These are phyloP conservation scores for Infundibulicybe gibba DNA, from an alignment of 768 basidiomycete species.

Conservation along the genomic window DNA sequence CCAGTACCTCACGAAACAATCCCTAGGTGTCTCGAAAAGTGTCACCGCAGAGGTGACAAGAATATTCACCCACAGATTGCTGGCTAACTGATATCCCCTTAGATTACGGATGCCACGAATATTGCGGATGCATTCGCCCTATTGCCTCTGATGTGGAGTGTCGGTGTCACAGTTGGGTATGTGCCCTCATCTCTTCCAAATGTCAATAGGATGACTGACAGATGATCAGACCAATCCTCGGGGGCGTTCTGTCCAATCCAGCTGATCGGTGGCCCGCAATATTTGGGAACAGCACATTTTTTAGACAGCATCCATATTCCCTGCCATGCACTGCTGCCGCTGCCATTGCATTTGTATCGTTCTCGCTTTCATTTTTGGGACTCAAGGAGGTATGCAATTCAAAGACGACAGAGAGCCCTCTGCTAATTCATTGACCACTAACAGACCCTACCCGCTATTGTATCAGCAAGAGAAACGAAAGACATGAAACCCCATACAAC, in stretches of 20 bases:
- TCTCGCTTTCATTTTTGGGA: slow-evolving; percentile 26
- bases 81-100: background rate
- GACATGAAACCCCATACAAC: too few relatives aligned
- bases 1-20: background rate
- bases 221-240: slow-evolving; percentile 54
- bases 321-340: slow-evolving; percentile 43
- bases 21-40: slow-evolving; percentile 2
- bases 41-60: slow-evolving; percentile 2
- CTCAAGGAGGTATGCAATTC: slow-evolving; percentile 53
- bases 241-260: slow-evolving; percentile 61
- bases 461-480: too few relatives aligned
- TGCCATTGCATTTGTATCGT: slow-evolving; percentile 27
- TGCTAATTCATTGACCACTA: too few relatives aligned
- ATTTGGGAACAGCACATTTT: slow-evolving; percentile 40
- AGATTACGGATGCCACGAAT: slow-evolving; percentile 36
- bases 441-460: too few relatives aligned
- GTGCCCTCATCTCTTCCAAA: background rate
- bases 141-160: slow-evolving; percentile 30
- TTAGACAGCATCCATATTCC: slow-evolving; percentile 40
- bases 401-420: too few relatives aligned
- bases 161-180: slow-evolving; percentile 28
- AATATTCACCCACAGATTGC: background rate
- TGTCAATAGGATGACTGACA: background rate
- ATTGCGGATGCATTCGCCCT: slow-evolving; percentile 32
- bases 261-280: slow-evolving; percentile 57